Evolutionary conservation across 176 grass and related monocot genomes (phyloP), one percentile per base, ranked within the genome.

Genomic region (Oryza officinalis): DNA sequence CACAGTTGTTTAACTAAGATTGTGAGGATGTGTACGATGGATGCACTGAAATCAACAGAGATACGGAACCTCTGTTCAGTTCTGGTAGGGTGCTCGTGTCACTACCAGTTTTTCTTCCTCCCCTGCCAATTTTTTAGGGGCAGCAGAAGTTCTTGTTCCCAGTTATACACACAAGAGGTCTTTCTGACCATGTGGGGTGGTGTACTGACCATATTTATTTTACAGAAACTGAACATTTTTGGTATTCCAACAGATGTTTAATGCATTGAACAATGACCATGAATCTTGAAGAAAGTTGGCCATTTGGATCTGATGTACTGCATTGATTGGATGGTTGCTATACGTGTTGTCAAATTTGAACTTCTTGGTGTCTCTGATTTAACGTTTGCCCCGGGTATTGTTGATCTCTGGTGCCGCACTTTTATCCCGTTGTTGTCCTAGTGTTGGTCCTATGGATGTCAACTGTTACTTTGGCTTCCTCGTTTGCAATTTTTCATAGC

Each of bases 11-110:
- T 76, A 27, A 70, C 63, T 69, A 68, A 85, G 77, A 82, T 91
- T 64, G 60, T 46, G 59, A 44, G 27, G 66, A 44, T 68, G 25
- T 77, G 25, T 84, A 41, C 27, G 74, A 32, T 33, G 10, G 13
- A 20, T 81, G 72, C 72, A 66, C 18, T 59, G 44, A 37, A 67
- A 86, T 83, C 22, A 83, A 25, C 61, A 63, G 80, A 87, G 80
- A 37, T 82, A 35, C 83, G 75, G 61, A 83, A 75, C 68, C 68
- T 86, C 69, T 69, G 60, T 73, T 83, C 18, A 74, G n/a, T 75
- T 80, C 10, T 69, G 60, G 61, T 30, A 25, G 7, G 6, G 77
- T 75, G 67, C 72, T 78, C 77, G 31, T 72, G 65, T 63, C 63
- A 57, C 74, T 68, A 47, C 71, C 5, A 4, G 28, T 63, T 67